Evolutionary conservation across 257 asterid genomes (phyloP).

Genomic region (Petunia axillaris): DNA sequence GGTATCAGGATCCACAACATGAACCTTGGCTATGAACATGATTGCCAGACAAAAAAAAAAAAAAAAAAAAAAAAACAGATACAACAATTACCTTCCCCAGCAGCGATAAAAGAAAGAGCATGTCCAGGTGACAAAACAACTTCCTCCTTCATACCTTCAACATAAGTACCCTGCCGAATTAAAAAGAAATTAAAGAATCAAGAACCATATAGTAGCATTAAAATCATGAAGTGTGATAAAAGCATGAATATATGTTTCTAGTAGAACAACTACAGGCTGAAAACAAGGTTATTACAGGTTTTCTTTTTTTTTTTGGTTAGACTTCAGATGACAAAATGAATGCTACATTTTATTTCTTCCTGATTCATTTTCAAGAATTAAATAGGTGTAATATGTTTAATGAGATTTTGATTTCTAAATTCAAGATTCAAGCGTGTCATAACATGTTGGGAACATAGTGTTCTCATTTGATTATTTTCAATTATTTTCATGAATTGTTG

Average conservation of each 20-base stretch:
- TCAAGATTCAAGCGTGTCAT: background rate
- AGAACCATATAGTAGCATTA: slow-evolving; percentile 18
- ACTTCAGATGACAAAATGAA: slow-evolving; percentile 19
- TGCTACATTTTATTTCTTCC: slow-evolving; percentile 2
- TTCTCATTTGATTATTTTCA: background rate
- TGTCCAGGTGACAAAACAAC: slow-evolving; percentile 99
- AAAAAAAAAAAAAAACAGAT: slow-evolving; percentile 28
- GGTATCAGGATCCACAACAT: background rate
- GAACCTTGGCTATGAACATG: slow-evolving; percentile 5
- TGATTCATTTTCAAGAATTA: background rate
- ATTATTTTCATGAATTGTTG: background rate
- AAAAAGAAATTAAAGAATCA: slow-evolving; percentile 23
- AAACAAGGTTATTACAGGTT: slow-evolving; percentile 3
- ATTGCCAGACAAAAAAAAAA: slow-evolving; percentile 14
- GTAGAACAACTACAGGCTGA: slow-evolving; percentile 11
- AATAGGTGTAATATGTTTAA: background rate
- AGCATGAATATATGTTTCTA: background rate
- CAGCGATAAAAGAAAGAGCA: slow-evolving; percentile 98
- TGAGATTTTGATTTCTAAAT: background rate
- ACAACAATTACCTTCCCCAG: slow-evolving; percentile 82
- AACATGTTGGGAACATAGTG: background rate
- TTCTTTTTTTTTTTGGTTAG: background rate
- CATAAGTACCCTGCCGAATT: slow-evolving; percentile 84
- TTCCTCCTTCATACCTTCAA: slow-evolving; percentile 98
- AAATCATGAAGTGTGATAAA: slow-evolving; percentile 10